Evolutionary conservation across 2,329 filamentous ascomycete genomes (phyloP), one percentile per base, ranked within the genome.

Genomic region (Pseudopyricularia javanii): DNA sequence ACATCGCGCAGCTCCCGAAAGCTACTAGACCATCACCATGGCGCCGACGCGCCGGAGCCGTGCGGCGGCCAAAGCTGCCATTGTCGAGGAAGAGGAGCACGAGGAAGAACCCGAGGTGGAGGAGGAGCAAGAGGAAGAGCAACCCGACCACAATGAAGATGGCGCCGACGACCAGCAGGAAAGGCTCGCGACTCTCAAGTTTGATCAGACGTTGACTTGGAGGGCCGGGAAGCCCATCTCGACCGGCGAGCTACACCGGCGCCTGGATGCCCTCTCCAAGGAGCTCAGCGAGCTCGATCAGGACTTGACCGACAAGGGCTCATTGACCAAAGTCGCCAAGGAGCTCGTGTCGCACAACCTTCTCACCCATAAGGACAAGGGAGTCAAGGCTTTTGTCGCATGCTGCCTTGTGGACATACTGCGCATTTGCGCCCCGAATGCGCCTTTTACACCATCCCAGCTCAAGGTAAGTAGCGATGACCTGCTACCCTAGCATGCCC

Each of bases 401-500:
- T 88, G 88, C 63, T 97, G 91, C 66, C 75, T 97, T 56, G 90
- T 96, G 53, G 93, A 98, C 66, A 86, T 98, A 59, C 79, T 98
- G 64, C 85, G 88, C 61, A 78, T 98, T 54, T 95, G 89, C 69
- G 93, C 93, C 28, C 93, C 93, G 0, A 85, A 97, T 74, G 93
- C 93, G 65, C 93, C 93, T 17, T 97, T 95, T 69, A 94, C 89
- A 24, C 82, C 81, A 40, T 82, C 86, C 55, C 91, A 97, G 71
- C 77, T 97, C 57, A 95, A 94, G 84, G 90, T 91, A 22, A 45
- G 8, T 37, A 26, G 14, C 28, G 12, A 14, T 15, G 32, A 24
- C 24, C 17, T 24, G 5, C 4, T 35, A 22, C 37, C 15, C 28
- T 33, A 22, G 28, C n/a, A 15, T 17, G 20, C n/a, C n/a, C 15